A percentile compares a stretch with the other conserved stretches of the same genome.
Conservation (phyloP, 2,329 filamentous ascomycete genomes). For the Ascochyta clinopodiicola region DNA sequence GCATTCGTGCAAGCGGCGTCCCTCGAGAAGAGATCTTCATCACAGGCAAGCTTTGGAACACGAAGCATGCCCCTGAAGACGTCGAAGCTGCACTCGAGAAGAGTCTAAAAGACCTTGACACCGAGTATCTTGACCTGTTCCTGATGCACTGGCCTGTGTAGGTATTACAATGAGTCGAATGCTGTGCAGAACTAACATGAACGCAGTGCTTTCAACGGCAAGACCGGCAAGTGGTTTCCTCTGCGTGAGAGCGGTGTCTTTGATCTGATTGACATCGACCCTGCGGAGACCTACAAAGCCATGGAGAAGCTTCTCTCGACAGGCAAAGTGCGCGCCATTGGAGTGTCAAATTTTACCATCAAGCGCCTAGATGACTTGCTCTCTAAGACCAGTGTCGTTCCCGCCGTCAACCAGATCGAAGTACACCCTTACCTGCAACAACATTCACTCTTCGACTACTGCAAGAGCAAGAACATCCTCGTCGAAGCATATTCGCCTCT, state of each 20-base stretch:
- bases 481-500: constrained; percentile 75
- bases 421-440: constrained; percentile 63
- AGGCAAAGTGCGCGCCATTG: constrained; percentile 77
- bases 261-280: constrained; percentile 76
- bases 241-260: constrained; percentile 64
- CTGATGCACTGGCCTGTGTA: constrained; percentile 69
- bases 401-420: constrained; percentile 80
- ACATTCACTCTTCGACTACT: constrained; percentile 67
- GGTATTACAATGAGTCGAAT: not conserved
- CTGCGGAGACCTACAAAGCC: constrained; percentile 75
- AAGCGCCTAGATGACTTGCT: constrained; percentile 74
- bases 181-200: not conserved
- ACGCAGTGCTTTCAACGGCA: constrained; percentile 26
- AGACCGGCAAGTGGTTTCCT: constrained; percentile 44
- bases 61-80: constrained; percentile 69
- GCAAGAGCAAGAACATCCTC: constrained; percentile 73
- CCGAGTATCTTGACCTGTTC: constrained; percentile 71
- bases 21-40: constrained; percentile 72
- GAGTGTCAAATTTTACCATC: constrained; percentile 83
- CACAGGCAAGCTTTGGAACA: constrained; percentile 82
- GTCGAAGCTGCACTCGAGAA: constrained; percentile 65
- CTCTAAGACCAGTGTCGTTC: constrained; percentile 66
- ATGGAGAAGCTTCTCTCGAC: constrained; percentile 71
- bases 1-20: constrained; percentile 68
- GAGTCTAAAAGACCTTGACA: constrained; percentile 65